Evolutionary conservation across 169 alveolate genomes (phyloP), one percentile per base, ranked within the genome.

Genomic region (Plasmodium vinckei): DNA sequence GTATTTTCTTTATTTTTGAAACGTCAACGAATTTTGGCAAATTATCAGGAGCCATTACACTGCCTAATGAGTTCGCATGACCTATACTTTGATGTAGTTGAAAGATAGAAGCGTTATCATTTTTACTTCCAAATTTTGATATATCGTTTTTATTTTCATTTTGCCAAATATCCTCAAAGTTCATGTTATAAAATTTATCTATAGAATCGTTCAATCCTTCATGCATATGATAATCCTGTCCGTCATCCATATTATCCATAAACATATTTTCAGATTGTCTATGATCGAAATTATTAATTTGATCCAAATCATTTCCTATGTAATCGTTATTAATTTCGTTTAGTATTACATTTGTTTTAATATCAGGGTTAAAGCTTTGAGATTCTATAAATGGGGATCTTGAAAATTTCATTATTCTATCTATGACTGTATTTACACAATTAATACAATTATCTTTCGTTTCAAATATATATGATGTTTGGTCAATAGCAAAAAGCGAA

Each of bases 181-280:
- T 72, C 89, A 79, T 79, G 25, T 79, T 64, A 51, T 79, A 79
- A 70, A 54, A 79, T 79, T 79, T 79, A 67, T 79, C 89, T 39
- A 79, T 79, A 19, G 89, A 79, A 19, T 79, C 79, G 51, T 67
- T 79, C 27, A 79, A 59, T 1, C 82, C 89, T n/a, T 54, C 72
- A 25, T 79, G 84, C 47, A 79, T n/a, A 13, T 67, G 84, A 51
- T 42, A 21, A 19, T 79, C 89, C 25, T 79, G 77, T 19, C 33
- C 39, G 4, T 79, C 89, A 0, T 79, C 89, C 70, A 79, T 67
- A 67, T 79, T 56, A 15, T 79, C 82, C n/a, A 39, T 49, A 79
- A 33, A 65, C 51, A 65, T 44, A 70, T 63, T 53, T 25, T 53
- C 64, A 21, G 17, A 5, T 67, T 79, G 65, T 65, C 21, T 79